These are phyloP conservation scores for Glarea lozoyensis DNA, from an alignment of 495 filamentous ascomycete genomes.

Conservation along the genomic window DNA sequence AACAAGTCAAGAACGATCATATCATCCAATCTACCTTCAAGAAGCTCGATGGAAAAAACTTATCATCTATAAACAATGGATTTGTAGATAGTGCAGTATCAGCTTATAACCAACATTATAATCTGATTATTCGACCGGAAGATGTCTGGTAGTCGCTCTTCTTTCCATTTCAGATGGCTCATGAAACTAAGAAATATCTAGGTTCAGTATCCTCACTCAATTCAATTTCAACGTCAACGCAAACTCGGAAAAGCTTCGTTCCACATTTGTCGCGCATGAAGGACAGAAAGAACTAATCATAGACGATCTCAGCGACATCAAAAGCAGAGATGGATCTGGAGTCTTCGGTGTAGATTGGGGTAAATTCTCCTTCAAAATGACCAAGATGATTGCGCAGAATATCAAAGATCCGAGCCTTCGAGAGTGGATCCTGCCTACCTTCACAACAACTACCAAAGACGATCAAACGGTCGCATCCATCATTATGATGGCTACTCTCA, in stretches of 20 bases:
- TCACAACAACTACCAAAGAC: constrained; percentile 32
- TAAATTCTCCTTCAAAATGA: constrained; percentile 25
- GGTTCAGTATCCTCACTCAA: constrained; percentile 48
- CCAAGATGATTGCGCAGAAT: constrained; percentile 27
- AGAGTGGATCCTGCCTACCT: constrained; percentile 36
- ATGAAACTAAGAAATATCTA: too few species aligned
- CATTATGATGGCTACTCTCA: constrained; percentile 37
- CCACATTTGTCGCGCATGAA: constrained; percentile 32
- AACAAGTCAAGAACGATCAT: not conserved
- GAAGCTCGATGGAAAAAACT: not conserved
- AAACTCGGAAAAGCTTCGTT: constrained; percentile 35
- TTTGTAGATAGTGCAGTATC: constrained; percentile 40
- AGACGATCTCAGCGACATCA: not conserved
- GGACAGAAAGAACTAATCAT: constrained; percentile 37
- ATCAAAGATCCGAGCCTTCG: constrained; percentile 26
- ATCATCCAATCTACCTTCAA: constrained; percentile 7
- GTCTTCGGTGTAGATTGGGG: constrained; percentile 29
- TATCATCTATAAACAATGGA: constrained; percentile 32
- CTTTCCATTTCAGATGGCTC: too few species aligned
- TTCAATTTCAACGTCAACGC: constrained; percentile 43
- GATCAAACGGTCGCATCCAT: constrained; percentile 30
- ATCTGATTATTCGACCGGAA: constrained; percentile 48
- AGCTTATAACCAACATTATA: constrained; percentile 46
- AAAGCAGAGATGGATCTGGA: constrained; percentile 4
- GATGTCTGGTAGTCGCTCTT: too few species aligned